Base-by-base conservation (phyloP, 257 asterid species). In the Thymus mandschuricus region DNA sequence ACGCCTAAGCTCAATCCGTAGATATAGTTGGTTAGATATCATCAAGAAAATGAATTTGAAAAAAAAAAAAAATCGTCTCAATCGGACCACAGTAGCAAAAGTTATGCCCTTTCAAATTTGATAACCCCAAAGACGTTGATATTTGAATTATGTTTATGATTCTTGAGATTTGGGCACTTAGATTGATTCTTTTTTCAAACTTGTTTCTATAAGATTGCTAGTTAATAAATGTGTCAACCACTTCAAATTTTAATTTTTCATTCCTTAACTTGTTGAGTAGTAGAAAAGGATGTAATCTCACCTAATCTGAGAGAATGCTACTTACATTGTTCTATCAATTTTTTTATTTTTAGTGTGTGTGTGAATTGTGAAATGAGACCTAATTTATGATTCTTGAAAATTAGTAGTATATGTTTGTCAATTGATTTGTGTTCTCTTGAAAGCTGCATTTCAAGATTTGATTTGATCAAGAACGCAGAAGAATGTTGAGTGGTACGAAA, bases 401-500 rank as follows among this genome's bases (percentile, higher is more conserved):
- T 6, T 68, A 13, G 21, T 21, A 21, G 33, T 61, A 11, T 10
- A 51, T 27, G 34, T 7, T 54, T 9, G n/a, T 28, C 9, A 30
- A 29, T 57, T 21, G 41, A 11, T 30, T 30, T 57, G 54, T 21
- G 21, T 48, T 51, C 30, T 59, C 46, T 35, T 30, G 6, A 2
- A 8, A 7, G 48, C 34, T 58, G 46, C 38, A 63, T 10, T 63
- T 11, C 54, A 63, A 63, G 44, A 3, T 13, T 64, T 46, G 30
- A 3, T 28, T 15, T 54, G 70, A 40, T 40, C 43, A 21, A 27
- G 71, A 72, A 40, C 66, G 59, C 52, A 54, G 21, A 73, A 75
- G 77, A 45, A 72, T 49, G 45, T 75, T 69, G 70, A 58, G 54
- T 68, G 71, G 10, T 57, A 15, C 3, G 29, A 71, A 64, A 68